These are phyloP conservation scores for Podospora pseudoanserina DNA, from an alignment of 495 filamentous ascomycete genomes.

Conservation along the genomic window DNA sequence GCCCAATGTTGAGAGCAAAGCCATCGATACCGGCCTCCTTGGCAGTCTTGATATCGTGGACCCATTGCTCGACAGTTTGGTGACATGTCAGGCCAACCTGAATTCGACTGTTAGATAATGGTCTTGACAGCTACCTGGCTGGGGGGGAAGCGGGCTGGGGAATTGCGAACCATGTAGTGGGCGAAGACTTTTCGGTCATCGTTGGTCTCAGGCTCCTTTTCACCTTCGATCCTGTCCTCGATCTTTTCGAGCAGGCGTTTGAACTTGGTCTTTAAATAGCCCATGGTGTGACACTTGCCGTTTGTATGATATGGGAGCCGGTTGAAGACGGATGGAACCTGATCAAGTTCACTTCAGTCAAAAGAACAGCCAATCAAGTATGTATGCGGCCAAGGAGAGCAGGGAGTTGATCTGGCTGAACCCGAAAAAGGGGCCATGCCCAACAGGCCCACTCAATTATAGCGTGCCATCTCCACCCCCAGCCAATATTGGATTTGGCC, in stretches of 20 bases:
- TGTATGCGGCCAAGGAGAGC: not conserved
- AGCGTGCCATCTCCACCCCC: not conserved
- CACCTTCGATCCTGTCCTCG: conserved; percentile 3
- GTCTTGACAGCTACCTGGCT: not conserved
- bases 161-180: conserved; percentile 45
- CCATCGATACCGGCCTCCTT: conserved; percentile 64
- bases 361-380: not conserved
- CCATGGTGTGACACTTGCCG: not conserved
- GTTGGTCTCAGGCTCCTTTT: not conserved
- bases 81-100: conserved; percentile 43
- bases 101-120: not conserved
- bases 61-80: conserved; percentile 51
- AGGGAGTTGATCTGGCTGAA: not conserved
- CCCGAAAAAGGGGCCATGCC: not conserved
- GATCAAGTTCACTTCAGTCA: not conserved
- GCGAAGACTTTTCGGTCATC: conserved; percentile 28
- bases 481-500: not conserved
- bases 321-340: not conserved
- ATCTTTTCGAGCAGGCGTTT: conserved; percentile 11
- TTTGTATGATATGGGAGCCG: not conserved
- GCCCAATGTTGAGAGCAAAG: conserved; percentile 67
- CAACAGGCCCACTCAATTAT: not conserved
- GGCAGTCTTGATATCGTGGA: conserved; percentile 57
- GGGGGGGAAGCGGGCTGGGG: not conserved
- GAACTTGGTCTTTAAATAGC: conserved; percentile 3